Evolutionary conservation across 2,329 filamentous ascomycete genomes (phyloP), one percentile per base, ranked within the genome.

Genomic region (Phyllosticta capitalensis): DNA sequence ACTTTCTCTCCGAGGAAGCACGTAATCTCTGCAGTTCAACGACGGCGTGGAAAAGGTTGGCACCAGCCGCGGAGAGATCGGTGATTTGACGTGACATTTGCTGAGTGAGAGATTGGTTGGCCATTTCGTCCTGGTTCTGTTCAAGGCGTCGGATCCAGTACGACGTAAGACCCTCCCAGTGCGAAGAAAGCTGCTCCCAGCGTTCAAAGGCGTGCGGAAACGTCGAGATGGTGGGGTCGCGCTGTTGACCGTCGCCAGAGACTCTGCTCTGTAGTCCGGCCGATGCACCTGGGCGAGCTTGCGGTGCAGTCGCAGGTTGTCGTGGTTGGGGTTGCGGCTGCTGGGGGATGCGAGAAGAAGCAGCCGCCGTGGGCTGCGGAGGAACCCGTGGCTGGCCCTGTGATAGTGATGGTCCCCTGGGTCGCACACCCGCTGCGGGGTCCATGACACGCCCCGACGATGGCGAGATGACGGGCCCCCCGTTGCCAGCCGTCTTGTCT

Each of bases 201-300:
- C 94, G 83, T 73, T 99, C 92, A 68, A 99, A 99, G 0, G 94
- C 94, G 74, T 97, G 94, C 0, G 94, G 94, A 65, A 99, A 97
- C 0, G 87, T 86, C 53, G 88, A 89, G 2, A 72, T 69, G 9
- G 72, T 74, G 19, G 69, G 71, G 61, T 74, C 68, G 59, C 70
- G 71, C 48, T 63, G 55, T 56, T 64, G 65, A 62, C 70, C 65
- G 20, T 60, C 58, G 9, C 64, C 64, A 57, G 66, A 68, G 14
- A 65, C 64, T 53, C 65, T 64, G 26, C 69, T 63, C 6, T 67
- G 64, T 14, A 63, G 65, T 56, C 60, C 68, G 48, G 56, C 61
- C 60, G 56, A 69, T 61, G 64, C 55, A 9, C 52, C 63, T 22
- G 67, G 62, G 63, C 70, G 71, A 68, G 75, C 67, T 61, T 65